Conservation (phyloP, 257 asterid species). For the Solanum tarijense region DNA sequence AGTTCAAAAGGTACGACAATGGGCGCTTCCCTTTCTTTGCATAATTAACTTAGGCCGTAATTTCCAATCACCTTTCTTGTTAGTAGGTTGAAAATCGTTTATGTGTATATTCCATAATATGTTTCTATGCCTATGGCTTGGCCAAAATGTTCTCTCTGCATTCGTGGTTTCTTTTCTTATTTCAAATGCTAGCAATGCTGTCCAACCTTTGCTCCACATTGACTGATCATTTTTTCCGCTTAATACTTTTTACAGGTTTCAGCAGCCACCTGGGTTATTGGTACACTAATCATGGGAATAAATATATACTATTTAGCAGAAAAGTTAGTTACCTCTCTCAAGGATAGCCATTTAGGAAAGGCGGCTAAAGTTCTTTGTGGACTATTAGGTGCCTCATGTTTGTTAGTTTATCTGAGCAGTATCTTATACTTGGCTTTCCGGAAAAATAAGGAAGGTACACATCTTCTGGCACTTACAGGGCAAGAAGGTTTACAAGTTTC, state of each 20-base stretch:
- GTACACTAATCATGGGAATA: slow-evolving; percentile 76
- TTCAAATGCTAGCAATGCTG: not conserved
- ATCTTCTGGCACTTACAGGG: slow-evolving; percentile 48
- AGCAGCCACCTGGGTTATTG: slow-evolving; percentile 67
- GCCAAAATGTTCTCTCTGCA: not conserved
- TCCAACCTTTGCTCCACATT: not conserved
- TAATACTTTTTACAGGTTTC: slow-evolving; percentile 38
- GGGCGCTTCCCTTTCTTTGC: not conserved
- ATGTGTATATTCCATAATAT: not conserved
- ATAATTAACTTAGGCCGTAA: not conserved
- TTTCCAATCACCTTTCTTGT: not conserved
- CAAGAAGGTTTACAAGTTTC: slow-evolving; percentile 29
- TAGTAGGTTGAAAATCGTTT: not conserved
- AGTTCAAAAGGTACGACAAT: not conserved
- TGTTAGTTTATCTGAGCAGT: slow-evolving; percentile 63
- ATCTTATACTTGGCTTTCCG: slow-evolving; percentile 53
- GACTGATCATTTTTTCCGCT: not conserved
- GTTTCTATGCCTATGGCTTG: not conserved
- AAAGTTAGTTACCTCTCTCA: slow-evolving; percentile 47
- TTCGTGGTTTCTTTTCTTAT: not conserved
- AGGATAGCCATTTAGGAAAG: slow-evolving; percentile 27
- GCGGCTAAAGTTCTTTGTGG: slow-evolving; percentile 51
- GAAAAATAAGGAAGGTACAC: slow-evolving; percentile 49
- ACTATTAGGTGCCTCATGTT: slow-evolving; percentile 42
- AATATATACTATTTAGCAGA: slow-evolving; percentile 68